Base-by-base conservation (phyloP, 106 monocot species). In the Triglochin maritima region DNA sequence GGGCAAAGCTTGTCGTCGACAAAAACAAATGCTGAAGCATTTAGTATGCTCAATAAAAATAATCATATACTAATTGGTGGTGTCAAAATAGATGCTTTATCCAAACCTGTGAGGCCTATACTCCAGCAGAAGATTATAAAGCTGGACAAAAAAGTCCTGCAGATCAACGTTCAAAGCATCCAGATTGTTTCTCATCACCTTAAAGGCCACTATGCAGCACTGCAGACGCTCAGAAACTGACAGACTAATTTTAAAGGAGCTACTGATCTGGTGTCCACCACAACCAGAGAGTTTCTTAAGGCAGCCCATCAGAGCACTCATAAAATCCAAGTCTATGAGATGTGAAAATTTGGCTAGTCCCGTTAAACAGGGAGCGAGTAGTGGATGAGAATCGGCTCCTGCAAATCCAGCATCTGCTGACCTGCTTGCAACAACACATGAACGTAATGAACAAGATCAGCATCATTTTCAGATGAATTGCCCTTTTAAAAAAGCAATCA, bases 121-220 rank as follows among this genome's bases (percentile, higher is more conserved):
- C 70, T 92, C 88, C 58, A 92, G 77, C 47, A 98, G 71, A 52
- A 92, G 88, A 75, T 86, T 98, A 75, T 92, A 98, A 13, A 98
- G 79, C 61, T 89, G 86, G 63, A 86, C 77, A 78, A 78, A 98
- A 66, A 92, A 98, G 48, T 86, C 88, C 52, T 98, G 92, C 74
- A 98, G 77, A 69, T 98, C 98, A 13, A 98, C 84, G 70, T 92
- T 98, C 77, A 98, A 60, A 2, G 98, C 92, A 73, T 92, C 98
- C 47, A 98, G 82, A 79, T 98, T 98, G 67, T 77, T 98, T 74
- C 82, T 92, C 98, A 92, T 86, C 50, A 98, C 80, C 72, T 78
- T 84, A 66, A 98, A 92, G 17, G 92, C 98, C 17, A 98, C 92
- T 53, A 86, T 79, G 78, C 96, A 98, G 72, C 96, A 98, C 55